Evolutionary conservation across 257 asterid species (phyloP), one percentile per base, ranked within the genome.

Genomic region (Marsdenia floribunda): DNA sequence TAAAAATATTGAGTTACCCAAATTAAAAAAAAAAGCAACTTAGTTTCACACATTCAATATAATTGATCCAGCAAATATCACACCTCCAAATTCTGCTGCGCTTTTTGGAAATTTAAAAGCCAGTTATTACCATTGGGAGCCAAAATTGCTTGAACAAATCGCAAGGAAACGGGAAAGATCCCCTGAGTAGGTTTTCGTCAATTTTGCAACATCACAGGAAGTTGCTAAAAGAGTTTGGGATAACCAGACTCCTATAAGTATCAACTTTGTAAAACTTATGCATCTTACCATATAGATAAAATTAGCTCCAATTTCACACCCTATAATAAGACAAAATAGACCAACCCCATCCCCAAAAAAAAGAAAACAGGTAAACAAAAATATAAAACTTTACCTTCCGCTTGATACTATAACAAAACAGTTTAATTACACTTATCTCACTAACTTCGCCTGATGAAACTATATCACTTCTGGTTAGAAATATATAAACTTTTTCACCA

Each of bases 371-470:
- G 10, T 6, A 44, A 44, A 44, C 10, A 44, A 44, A 42, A 44
- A 44, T 44, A 38, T 35, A 13, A 26, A 26, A 72, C 73, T 72
- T 65, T 54, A 78, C 74, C 54, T 78, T 44, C 38, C 18, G 69
- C 33, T 44, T 29, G 6, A 38, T 29, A 66, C 29, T 6, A 44
- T 26, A 46, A 54, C 70, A 44, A 14, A 65, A 53, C 50, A 24
- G 14, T 16, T 16, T 3, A 47, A 54, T 38, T 22, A 72, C 65
- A 47, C 19, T 63, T 29, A 49, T 42, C 59, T 24, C 49, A 58
- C 53, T 57, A 15, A 14, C 49, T 53, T 72, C 33, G 58, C 73
- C 70, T 33, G 21, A 55, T 29, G 3, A 24, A 40, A 71, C 16
- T 35, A 52, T 22, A 37, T 44, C 58, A 54, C 19, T n/a, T 16